phyloP scores from a whole-genome alignment of 345 rosid genomes.

The Citrus medica region DNA sequence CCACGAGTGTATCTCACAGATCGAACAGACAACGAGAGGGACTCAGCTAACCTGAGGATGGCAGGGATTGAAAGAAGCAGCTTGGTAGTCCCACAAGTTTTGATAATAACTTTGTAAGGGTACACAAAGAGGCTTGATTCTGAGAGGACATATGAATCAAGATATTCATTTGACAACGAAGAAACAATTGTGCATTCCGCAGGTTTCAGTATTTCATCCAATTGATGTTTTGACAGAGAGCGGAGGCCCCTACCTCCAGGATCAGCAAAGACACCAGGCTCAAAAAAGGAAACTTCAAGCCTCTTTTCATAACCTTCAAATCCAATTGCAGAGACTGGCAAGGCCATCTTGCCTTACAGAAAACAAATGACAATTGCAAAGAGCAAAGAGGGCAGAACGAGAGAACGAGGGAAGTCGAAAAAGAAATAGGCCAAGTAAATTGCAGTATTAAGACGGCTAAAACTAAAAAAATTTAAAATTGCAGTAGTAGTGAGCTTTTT shows the following conservation, averaged over 20 bases:
- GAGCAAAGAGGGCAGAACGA: conserved; percentile 36
- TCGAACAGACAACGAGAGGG: conserved; percentile 51
- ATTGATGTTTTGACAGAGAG: conserved; percentile 55
- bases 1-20: conserved; percentile 90
- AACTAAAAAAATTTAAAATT: conserved; percentile 9
- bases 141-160: conserved; percentile 93
- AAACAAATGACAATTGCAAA: conserved; percentile 25
- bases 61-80: conserved; percentile 90
- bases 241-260: conserved; percentile 67
- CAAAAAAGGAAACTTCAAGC: conserved; percentile 69
- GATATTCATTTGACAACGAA: conserved; percentile 64
- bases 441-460: neutral
- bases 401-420: conserved; percentile 28
- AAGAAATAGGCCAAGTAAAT: conserved; percentile 22
- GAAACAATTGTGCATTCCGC: conserved; percentile 93
- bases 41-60: conserved; percentile 70
- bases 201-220: conserved; percentile 70
- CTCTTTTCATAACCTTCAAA: conserved; percentile 98
- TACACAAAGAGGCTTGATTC: conserved; percentile 95
- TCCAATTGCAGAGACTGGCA: conserved; percentile 73
- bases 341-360: conserved; percentile 47
- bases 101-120: conserved; percentile 88
- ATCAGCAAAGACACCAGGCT: conserved; percentile 69
- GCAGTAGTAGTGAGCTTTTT: conserved; percentile 15
- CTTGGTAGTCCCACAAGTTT: conserved; percentile 96